These are phyloP conservation scores for Ascochyta pisi DNA, from an alignment of 2,329 filamentous ascomycete genomes.

Conservation along the genomic window DNA sequence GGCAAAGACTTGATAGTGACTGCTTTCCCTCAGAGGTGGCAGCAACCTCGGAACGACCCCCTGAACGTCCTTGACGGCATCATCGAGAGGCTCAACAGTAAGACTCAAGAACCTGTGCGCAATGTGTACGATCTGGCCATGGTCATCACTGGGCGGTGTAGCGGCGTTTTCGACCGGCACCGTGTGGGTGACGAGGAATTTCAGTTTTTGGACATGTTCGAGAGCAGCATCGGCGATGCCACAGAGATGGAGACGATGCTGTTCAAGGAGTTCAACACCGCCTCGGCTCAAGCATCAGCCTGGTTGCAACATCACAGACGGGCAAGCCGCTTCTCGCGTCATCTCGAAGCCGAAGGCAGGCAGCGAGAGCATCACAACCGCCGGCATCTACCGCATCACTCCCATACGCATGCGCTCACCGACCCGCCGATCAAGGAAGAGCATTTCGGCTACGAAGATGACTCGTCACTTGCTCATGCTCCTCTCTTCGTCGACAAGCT, in stretches of 20 bases:
- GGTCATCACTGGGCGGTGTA: conserved; percentile 66
- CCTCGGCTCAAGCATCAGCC: conserved; percentile 62
- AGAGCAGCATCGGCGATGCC: conserved; percentile 64
- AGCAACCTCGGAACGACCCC: conserved; percentile 67
- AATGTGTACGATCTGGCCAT: conserved; percentile 69
- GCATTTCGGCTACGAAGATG: conserved; percentile 40
- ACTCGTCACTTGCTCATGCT: conserved; percentile 33
- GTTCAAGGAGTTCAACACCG: conserved; percentile 66
- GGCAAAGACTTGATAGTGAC: conserved; percentile 66
- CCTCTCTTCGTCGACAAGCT: conserved; percentile 62
- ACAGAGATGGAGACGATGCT: conserved; percentile 62
- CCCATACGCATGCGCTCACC: conserved; percentile 36
- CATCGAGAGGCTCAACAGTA: conserved; percentile 70
- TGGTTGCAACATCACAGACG: conserved; percentile 62
- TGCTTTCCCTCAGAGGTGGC: conserved; percentile 65
- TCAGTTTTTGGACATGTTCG: conserved; percentile 73
- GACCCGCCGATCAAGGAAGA: conserved; percentile 36
- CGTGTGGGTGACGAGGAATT: conserved; percentile 65
- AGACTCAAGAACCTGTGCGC: conserved; percentile 64
- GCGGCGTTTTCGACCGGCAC: conserved; percentile 67
- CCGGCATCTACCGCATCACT: conserved; percentile 35
- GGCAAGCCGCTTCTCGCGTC: conserved; percentile 44
- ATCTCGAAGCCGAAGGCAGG: conserved; percentile 45
- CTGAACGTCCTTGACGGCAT: conserved; percentile 69
- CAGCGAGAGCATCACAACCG: conserved; percentile 41